These are phyloP conservation scores for Conticribra guillardii DNA, from an alignment of 108 stramenopile species.

Conservation along the genomic window DNA sequence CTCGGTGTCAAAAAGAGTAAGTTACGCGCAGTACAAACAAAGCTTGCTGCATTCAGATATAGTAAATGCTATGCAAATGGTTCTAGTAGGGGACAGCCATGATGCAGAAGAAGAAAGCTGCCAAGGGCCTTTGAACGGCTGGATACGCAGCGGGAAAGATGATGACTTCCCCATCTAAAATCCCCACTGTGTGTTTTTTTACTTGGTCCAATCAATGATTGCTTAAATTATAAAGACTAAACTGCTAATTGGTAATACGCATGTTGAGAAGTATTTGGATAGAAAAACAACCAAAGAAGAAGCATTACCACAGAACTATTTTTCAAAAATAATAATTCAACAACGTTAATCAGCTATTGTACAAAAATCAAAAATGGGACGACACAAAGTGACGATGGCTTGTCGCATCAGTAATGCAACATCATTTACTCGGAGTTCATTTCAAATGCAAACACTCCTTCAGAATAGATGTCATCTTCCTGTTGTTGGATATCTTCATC, in stretches of 20 bases:
- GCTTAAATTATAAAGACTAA: not conserved
- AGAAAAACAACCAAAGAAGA: too few species aligned
- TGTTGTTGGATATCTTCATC: slow-evolving; percentile 9
- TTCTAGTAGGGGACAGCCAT: too few species aligned
- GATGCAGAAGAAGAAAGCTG: not conserved
- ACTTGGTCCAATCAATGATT: not conserved
- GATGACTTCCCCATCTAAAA: slow-evolving; percentile 24
- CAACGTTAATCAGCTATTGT: too few species aligned
- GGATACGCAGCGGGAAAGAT: slow-evolving; percentile 17
- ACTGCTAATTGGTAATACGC: too few species aligned
- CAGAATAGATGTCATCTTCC: slow-evolving; percentile 18
- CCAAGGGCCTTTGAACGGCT: slow-evolving; percentile 30
- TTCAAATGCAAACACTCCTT: slow-evolving; percentile 33
- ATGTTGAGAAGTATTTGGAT: too few species aligned
- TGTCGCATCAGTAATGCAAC: not conserved
- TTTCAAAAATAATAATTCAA: too few species aligned
- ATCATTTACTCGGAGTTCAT: slow-evolving; percentile 3
- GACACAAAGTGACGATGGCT: not conserved
- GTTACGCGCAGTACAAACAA: slow-evolving; percentile 33
- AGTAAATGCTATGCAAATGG: not conserved
- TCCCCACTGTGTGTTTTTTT: not conserved
- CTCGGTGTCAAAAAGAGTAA: too few species aligned
- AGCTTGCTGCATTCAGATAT: not conserved
- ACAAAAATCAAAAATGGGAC: not conserved
- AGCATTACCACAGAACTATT: too few species aligned